These are phyloP conservation scores for Cercophora newfieldiana DNA, from an alignment of 495 filamentous ascomycete genomes.

Conservation along the genomic window DNA sequence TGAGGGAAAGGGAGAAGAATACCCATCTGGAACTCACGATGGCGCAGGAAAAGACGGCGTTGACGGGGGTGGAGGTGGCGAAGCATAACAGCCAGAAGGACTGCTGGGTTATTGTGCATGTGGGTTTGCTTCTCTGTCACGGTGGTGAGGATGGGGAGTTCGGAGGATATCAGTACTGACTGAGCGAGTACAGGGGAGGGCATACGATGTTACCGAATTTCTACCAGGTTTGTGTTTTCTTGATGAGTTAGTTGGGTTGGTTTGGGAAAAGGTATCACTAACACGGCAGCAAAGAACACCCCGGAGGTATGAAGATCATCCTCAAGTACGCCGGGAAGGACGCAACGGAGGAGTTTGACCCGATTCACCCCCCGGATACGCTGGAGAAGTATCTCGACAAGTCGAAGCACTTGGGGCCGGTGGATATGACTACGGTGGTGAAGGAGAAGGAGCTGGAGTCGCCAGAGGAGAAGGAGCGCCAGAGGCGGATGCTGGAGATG, in stretches of 20 bases:
- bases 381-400: conserved; percentile 79
- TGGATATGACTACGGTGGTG: conserved; percentile 85
- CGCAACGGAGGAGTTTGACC: conserved; percentile 80
- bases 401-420: conserved; percentile 85
- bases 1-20: neutral
- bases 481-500: conserved; percentile 73
- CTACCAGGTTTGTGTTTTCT: conserved; percentile 46
- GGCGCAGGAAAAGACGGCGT: conserved; percentile 14
- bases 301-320: conserved; percentile 76
- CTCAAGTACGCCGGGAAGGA: conserved; percentile 85
- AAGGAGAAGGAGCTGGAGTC: conserved; percentile 67
- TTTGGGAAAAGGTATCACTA: no score
- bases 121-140: conserved; percentile 23
- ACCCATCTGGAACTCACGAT: no score
- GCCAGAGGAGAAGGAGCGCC: conserved; percentile 75
- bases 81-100: conserved; percentile 67
- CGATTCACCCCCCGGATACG: conserved; percentile 77
- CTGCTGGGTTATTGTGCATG: conserved; percentile 81
- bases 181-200: conserved; percentile 42
- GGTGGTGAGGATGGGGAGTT: neutral
- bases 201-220: conserved; percentile 82
- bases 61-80: conserved; percentile 63
- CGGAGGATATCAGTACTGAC: no score
- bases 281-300: conserved; percentile 66
- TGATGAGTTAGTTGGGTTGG: no score